Base-by-base conservation (phyloP, 495 filamentous ascomycete species). In the Penicillium arizonense region DNA sequence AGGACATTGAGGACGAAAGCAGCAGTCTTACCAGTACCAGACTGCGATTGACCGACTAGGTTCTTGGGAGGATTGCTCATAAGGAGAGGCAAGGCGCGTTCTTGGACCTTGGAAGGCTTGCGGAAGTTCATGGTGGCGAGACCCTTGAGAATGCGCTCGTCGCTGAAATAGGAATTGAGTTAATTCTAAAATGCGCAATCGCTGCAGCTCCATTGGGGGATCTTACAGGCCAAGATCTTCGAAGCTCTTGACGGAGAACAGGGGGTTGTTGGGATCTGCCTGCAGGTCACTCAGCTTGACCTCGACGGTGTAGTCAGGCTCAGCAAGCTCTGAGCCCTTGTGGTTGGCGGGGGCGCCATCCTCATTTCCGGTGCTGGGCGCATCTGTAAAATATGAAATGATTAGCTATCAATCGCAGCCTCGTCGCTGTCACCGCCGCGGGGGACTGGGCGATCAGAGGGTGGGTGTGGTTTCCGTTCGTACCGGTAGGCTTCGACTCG, bases 1-100 rank as follows among this genome's bases (percentile, higher is more conserved):
- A 99, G 80, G 47, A 96, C 88, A 37, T 94, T 97, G 47, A 96
- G 82, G 21, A 91, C 85, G 69, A 97, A 99, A 28, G 95, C 95
- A 28, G 94, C 95, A 9, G 95, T 99, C 76, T 99, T 99, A 52
- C 95, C 95, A 12, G 95, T 99, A 54, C 95, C 95, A 4, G 95
- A 98, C 72, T 99, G 95, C 24, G 94, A 97, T 67, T 99, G 95
- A 18, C 91, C 94, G 53, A 99, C 93, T 77, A 97, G 86, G 70
- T 97, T 97, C 37, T 75, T 80, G 0, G 93, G 88, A 13, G 92
- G 92, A 59, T 96, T 81, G 55, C 74, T 63, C 54, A 98, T 79
- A 51, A 98, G 85, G 16, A 98, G 79, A 14, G 94, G 95, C 3
- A 98, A 78, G 2, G 93, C 93, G 47, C 83, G 86, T 69, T 96